Percentiles rank a stretch among this genome's conserved stretches.
Conservation (phyloP, 2,329 filamentous ascomycete species). For the Pleomassaria siparia region DNA sequence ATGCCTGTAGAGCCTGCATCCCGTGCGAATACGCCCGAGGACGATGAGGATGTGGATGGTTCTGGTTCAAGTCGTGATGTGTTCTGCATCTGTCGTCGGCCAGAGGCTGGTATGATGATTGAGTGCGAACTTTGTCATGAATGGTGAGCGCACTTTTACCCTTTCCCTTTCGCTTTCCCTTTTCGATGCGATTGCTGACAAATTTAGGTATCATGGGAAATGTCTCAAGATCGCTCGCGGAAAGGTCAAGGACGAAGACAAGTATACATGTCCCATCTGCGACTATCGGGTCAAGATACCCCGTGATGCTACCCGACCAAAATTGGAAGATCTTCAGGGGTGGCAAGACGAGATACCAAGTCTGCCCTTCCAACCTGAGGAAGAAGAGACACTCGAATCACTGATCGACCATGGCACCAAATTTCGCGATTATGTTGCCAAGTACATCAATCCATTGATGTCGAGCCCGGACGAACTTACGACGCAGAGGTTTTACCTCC, state of each 20-base stretch:
- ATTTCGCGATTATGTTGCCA: conserved; percentile 80
- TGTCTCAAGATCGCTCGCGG: conserved; percentile 96
- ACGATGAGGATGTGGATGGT: conserved; percentile 50
- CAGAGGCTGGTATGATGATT: conserved; percentile 99
- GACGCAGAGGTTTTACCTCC: conserved; percentile 89
- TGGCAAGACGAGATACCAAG: conserved; percentile 81
- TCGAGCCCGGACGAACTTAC: conserved; percentile 84
- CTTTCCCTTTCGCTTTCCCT: background rate
- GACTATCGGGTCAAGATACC: conserved; percentile 97
- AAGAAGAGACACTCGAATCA: conserved; percentile 80
- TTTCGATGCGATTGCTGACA: conserved; percentile 24
- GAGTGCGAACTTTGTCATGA: conserved; percentile 98
- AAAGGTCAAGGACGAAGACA: conserved; percentile 97
- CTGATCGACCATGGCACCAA: conserved; percentile 83
- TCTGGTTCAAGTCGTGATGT: conserved; percentile 68
- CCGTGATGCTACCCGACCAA: conserved; percentile 90
- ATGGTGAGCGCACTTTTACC: conserved; percentile 70
- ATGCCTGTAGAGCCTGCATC: conserved; percentile 91
- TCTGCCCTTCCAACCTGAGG: conserved; percentile 93
- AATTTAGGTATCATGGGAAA: conserved; percentile 89
- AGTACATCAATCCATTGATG: conserved; percentile 78
- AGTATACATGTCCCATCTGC: conserved; percentile 97
- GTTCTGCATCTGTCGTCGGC: conserved; percentile 92
- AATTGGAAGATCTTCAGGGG: conserved; percentile 81
- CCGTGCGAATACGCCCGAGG: conserved; percentile 69